Evolutionary conservation across 75 land plant species (phyloP), one percentile per base, ranked within the genome.

Genomic region (Picea sitchensis): DNA sequence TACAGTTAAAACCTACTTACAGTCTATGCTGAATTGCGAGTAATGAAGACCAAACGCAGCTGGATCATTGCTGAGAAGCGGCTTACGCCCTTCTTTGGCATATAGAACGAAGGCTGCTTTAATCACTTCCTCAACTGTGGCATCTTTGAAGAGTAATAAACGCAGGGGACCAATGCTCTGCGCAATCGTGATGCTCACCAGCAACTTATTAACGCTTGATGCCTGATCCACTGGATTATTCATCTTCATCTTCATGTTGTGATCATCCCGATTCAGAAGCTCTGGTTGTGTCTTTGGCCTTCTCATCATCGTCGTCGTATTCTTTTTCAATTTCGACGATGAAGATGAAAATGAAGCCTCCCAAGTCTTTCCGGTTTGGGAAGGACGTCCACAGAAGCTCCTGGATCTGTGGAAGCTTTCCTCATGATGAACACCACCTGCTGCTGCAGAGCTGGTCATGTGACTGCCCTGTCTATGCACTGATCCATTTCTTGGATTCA

Each of bases 21-120:
- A 26, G 18, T 76, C 77, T 2, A 76, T 51, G 77, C 15, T 54
- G 14, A 76, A 76, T 26, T 76, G 77, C 14, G 77, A 76, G 20
- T 51, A 76, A 57, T 76, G 77, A 3, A 76, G 38, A 7, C 34
- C 32, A 4, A 51, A 76, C 4, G 61, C 14, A 76, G 15, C 3
- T 1, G 60, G 77, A 17, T 56, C 77, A 14, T 12, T 54, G 60
- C 61, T 56, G 14, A 76, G 77, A 21, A 76, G 15, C 1, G 34
- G 77, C 26, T 14, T 51, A 2, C 77, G 57, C 26, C 77, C 77
- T 57, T 76, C 77, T 11, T 57, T 76, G 5, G 31, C 59, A 15
- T 76, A 76, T 1, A 23, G 2, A 14, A 17, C 61, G 1, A 56
- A 9, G 1, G 77, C n/a, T 5, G 77, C 60, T 30, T 23, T 75